Base-by-base conservation (phyloP, 2,329 filamentous ascomycete species). In the Akanthomyces lecanii region DNA sequence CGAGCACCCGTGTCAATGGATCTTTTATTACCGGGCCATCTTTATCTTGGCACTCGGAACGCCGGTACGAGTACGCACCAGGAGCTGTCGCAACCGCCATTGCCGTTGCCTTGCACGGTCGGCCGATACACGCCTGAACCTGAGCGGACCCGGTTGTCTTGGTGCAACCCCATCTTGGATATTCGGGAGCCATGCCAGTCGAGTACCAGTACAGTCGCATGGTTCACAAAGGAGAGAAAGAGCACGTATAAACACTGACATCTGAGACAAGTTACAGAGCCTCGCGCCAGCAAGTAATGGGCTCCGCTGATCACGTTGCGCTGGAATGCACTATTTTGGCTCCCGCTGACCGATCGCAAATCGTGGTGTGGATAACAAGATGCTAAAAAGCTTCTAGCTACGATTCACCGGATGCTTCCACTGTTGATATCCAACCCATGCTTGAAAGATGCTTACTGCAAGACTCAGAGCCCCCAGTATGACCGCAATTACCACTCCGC, bases 391-490 rank as follows among this genome's bases (percentile, higher is more conserved):
- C 25, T 7, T 42, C 33, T 44, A 62, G 42, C 40, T 50, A 14
- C 16, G 36, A 54, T 61, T 53, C 21, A 68, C 61, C 11, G 65
- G 65, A 63, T 69, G 67, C 44, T 66, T 45, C 68, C 68, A 70
- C 8, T 64, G 54, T 50, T 69, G 66, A 23, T 66, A 71, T 8
- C 62, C 67, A 42, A 69, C 56, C 62, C 67, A 69, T 3, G 68
- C 58, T 44, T 70, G 68, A 44, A 64, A 69, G 1, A 62, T 55
- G 36, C 66, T 65, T 12, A 69, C 63, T 8, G 30, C 59, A 6
- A 70, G 57, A 4, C 55, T 55, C 25, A 67, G 21, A 3, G 66
- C 23, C 3, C 68, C 68, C 2, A 69, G 63, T 0, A 68, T 3
- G 3, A 69, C 56, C 0, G 67, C 68, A 42, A 70, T 62, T 3